phyloP scores from a whole-genome alignment of 305 asterid species.

The Fraxinus nigra region DNA sequence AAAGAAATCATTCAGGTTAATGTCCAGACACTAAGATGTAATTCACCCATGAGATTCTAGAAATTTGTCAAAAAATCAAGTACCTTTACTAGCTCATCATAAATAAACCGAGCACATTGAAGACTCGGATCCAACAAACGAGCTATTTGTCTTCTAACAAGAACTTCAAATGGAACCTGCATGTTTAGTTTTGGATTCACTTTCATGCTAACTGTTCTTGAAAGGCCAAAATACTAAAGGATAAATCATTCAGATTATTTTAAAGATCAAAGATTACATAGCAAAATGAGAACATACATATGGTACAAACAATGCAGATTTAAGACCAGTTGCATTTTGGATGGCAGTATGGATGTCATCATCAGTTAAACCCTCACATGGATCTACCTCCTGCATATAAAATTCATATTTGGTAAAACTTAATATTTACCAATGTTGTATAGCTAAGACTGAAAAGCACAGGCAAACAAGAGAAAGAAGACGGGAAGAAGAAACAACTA shows the following conservation, averaged over 20 bases:
- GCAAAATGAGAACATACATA: conserved; percentile 45
- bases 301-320: conserved; percentile 78
- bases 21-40: conserved; percentile 25
- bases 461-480: background rate
- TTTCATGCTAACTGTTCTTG: conserved; percentile 8
- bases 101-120: conserved; percentile 84
- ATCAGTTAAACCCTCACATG: conserved; percentile 81
- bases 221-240: conserved; percentile 5
- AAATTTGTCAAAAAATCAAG: conserved; percentile 6
- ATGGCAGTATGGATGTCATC: conserved; percentile 87
- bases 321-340: conserved; percentile 87
- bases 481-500: background rate
- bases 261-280: conserved; percentile 4
- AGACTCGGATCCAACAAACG: conserved; percentile 91
- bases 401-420: background rate
- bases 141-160: conserved; percentile 73
- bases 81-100: conserved; percentile 87
- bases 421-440: background rate
- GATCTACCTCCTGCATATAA: conserved; percentile 72
- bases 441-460: background rate
- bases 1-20: conserved; percentile 23
- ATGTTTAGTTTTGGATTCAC: conserved; percentile 18
- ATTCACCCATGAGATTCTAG: background rate
- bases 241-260: background rate
- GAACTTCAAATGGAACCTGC: conserved; percentile 93